Percentiles rank a stretch among this genome's conserved stretches.
Conservation (phyloP, 768 basidiomycete genomes). For the Kwoniella dejecticola region DNA sequence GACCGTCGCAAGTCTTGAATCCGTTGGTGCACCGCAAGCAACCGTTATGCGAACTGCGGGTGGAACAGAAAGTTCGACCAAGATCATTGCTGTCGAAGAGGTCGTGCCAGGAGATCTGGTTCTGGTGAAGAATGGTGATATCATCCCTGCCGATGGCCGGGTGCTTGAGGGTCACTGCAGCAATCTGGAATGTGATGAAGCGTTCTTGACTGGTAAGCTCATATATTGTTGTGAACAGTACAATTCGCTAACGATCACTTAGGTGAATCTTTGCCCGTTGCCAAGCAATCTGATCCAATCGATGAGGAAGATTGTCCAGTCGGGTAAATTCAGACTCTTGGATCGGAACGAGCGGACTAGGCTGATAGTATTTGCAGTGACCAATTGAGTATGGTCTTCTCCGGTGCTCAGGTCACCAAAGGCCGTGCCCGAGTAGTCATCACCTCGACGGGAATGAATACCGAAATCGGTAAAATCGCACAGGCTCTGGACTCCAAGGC, state of each 20-base stretch:
- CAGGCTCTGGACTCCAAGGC: slow-evolving; percentile 55
- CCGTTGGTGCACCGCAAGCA: slow-evolving; percentile 56
- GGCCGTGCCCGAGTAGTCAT: slow-evolving; percentile 62
- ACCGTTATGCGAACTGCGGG: slow-evolving; percentile 49
- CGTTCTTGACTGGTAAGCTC: slow-evolving; percentile 57
- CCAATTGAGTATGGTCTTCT: slow-evolving; percentile 55
- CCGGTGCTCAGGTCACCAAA: slow-evolving; percentile 59
- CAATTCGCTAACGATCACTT: neutral
- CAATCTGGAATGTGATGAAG: slow-evolving; percentile 62
- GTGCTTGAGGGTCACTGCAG: slow-evolving; percentile 57
- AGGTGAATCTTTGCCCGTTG: slow-evolving; percentile 59
- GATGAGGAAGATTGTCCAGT: slow-evolving; percentile 50
- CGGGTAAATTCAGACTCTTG: slow-evolving; percentile 29
- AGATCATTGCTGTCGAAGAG: slow-evolving; percentile 48
- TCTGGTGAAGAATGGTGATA: slow-evolving; percentile 57
- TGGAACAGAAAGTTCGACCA: slow-evolving; percentile 19
- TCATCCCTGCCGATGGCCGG: slow-evolving; percentile 59
- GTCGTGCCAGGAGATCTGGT: slow-evolving; percentile 59
- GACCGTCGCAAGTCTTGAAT: slow-evolving; percentile 57
- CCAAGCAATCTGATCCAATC: slow-evolving; percentile 55
- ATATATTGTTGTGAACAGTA: slow-evolving; percentile 54
- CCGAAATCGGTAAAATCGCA: slow-evolving; percentile 59
- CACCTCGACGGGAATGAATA: slow-evolving; percentile 62
- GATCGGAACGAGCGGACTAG: too few species aligned
- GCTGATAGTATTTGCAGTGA: slow-evolving; percentile 22